phyloP scores from a whole-genome alignment of 176 grass and related monocot species.

The Otatea glauca region DNA sequence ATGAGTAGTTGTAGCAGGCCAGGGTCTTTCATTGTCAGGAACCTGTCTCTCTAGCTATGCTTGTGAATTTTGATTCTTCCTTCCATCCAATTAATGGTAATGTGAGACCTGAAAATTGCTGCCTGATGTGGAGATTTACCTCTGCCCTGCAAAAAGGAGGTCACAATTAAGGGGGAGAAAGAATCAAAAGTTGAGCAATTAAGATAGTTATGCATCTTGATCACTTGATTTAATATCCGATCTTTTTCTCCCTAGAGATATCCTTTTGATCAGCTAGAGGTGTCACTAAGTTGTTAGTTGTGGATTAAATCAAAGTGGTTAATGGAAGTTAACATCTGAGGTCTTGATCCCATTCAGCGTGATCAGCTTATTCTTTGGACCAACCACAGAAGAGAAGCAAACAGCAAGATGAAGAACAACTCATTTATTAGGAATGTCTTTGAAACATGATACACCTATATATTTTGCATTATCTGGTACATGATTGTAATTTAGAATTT shows the following conservation, averaged over 20 bases:
- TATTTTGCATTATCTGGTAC: background rate
- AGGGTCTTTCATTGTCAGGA: conserved; percentile 1
- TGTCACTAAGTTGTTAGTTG: background rate
- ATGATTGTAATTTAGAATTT: background rate
- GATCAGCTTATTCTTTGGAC: background rate
- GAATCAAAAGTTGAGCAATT: background rate
- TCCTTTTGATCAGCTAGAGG: background rate
- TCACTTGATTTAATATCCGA: background rate
- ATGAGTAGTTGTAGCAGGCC: background rate
- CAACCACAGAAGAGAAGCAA: conserved; percentile 19
- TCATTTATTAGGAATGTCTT: conserved; percentile 18
- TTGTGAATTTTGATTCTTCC: background rate
- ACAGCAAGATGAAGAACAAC: background rate
- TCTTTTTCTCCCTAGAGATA: background rate
- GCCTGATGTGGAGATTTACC: background rate
- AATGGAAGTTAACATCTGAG: background rate
- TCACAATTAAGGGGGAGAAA: background rate
- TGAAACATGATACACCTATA: background rate
- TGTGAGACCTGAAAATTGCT: background rate
- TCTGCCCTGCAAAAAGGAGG: background rate
- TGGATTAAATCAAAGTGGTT: background rate
- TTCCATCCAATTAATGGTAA: background rate
- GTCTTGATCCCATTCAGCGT: background rate
- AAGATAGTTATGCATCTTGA: background rate
- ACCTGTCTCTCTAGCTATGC: background rate